Evolutionary conservation across 2,329 filamentous ascomycete genomes (phyloP).

Genomic region (Exophiala viscosa): DNA sequence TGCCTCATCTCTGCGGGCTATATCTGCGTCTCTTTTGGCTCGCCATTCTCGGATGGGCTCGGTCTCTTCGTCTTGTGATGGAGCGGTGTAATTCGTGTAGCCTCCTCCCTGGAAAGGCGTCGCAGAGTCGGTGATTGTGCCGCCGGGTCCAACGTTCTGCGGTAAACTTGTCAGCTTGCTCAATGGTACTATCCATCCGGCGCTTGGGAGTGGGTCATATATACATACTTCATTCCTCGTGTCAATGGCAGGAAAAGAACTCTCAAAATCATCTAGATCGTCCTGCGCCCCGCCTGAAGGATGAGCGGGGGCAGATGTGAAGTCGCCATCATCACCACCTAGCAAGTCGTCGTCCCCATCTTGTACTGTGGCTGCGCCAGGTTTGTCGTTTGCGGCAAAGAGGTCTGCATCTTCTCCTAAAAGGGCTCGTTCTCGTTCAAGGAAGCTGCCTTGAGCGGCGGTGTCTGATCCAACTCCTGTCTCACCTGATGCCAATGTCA

Average conservation of each 20-base stretch:
- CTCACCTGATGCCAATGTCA: constrained; percentile 28
- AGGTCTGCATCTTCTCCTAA: constrained; percentile 91
- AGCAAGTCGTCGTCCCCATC: constrained; percentile 67
- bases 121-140: constrained; percentile 71
- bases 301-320: constrained; percentile 27
- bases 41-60: constrained; percentile 70
- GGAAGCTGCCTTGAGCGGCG: constrained; percentile 69
- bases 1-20: constrained; percentile 78
- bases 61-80: constrained; percentile 60
- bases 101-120: constrained; percentile 52
- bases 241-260: constrained; percentile 82
- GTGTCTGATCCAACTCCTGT: constrained; percentile 23
- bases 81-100: constrained; percentile 52
- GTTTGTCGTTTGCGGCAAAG: constrained; percentile 74
- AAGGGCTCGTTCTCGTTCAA: constrained; percentile 82
- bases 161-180: constrained; percentile 7
- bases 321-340: constrained; percentile 50
- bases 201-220: neutral
- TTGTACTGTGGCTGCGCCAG: constrained; percentile 57
- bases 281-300: constrained; percentile 39
- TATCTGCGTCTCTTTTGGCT: constrained; percentile 76
- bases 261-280: constrained; percentile 66
- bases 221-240: constrained; percentile 64
- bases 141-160: constrained; percentile 69
- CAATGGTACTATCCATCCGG: neutral